Evolutionary conservation across 1,284 basidiomycete species (phyloP), one percentile per base, ranked within the genome.

Genomic region (Papiliotrema laurentii): DNA sequence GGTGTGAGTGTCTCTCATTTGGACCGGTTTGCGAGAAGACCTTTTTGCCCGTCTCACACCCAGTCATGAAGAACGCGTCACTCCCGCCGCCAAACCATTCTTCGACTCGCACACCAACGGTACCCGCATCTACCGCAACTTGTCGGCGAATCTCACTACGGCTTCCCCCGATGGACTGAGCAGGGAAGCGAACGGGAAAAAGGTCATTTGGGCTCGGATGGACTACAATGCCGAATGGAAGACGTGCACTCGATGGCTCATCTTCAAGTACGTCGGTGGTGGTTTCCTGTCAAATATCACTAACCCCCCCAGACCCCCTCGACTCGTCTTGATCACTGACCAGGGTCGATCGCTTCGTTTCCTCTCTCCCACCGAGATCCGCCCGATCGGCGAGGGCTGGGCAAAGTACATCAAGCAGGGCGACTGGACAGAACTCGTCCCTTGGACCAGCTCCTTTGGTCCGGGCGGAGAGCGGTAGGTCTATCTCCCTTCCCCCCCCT

Each of bases 141-240:
- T 19, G 21, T 10, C 31, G 33, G 10, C 34, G 3, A 22, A 34
- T 30, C 9, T 33, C 21, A 31, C 22, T 24, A 35, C 33, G 30
- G 43, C 48, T 16, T 19, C 45, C 21, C 27, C 50, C 33, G 40
- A 18, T 34, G 35, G 42, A 31, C 31, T 49, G 14, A 19, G 30
- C 7, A 5, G 6, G 3, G 37, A 50, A 13, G 35, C 4, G 27
- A 39, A 37, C 18, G 36, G 7, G 43, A 47, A 19, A 43, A 54
- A 55, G 22, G 49, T 61, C 49, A 56, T 52, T 44, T 72, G 59
- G 47, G 69, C 56, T 3, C 50, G 71, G 19, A 28, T 73, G 25
- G 66, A 69, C 43, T 73, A 64, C 49, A 43, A 65, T 16, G 56
- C 55, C 28, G 62, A 68, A 50, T 62, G 57, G 31, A 55, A 58